phyloP scores from a whole-genome alignment of 2,329 filamentous ascomycete species.

The Fusarium fujikuroi region DNA sequence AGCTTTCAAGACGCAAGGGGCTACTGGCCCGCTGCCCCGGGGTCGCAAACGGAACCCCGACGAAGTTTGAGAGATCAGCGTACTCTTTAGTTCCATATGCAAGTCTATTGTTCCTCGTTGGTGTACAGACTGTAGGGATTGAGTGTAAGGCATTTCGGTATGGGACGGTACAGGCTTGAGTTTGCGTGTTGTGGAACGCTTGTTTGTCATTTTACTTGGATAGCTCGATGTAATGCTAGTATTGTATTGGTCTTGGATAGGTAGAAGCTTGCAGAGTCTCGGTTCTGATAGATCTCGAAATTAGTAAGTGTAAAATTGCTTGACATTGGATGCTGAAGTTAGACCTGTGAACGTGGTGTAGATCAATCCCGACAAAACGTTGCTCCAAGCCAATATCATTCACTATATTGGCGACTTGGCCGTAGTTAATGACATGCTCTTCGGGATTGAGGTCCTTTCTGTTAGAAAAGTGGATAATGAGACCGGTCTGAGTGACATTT shows the following conservation, averaged over 20 bases:
- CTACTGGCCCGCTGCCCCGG: not conserved
- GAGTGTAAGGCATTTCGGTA: not conserved
- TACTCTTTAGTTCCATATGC: too few species aligned
- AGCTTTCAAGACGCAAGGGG: not conserved
- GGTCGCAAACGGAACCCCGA: not conserved
- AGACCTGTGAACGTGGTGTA: not conserved
- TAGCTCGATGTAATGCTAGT: not conserved
- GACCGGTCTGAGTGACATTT: not conserved
- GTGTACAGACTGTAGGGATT: too few species aligned
- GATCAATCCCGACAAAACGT: not conserved
- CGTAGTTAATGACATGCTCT: not conserved
- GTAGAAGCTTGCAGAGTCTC: not conserved
- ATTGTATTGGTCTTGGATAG: not conserved
- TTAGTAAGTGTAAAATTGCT: too few species aligned
- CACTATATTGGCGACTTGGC: not conserved
- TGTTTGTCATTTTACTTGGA: not conserved
- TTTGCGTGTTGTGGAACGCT: not conserved
- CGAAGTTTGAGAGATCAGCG: not conserved
- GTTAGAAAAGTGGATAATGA: not conserved
- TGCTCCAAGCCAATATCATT: not conserved
- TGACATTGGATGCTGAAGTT: not conserved
- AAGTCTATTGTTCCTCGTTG: not conserved
- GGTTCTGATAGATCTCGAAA: rapidly evolving
- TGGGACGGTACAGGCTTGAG: not conserved
- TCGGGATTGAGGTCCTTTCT: not conserved